A percentile compares a stretch with the other conserved stretches of the same genome.
Conservation (phyloP, 108 stramenopile genomes). For the Aurantiochytrium sp. region DNA sequence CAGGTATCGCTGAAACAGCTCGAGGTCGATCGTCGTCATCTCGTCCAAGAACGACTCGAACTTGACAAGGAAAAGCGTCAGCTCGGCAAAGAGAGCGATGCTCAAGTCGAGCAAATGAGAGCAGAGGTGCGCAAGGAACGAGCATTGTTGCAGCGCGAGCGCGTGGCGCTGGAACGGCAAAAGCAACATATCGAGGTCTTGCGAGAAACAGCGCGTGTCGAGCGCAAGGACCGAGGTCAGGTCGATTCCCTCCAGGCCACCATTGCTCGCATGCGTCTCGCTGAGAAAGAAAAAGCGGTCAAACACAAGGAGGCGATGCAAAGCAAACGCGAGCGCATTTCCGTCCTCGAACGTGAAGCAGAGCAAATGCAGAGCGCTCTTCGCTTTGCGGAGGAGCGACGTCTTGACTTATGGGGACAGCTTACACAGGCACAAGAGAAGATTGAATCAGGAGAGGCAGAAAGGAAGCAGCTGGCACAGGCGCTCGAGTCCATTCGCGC, state of each 20-base stretch:
- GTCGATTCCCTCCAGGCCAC: not conserved
- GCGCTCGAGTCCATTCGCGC: not conserved
- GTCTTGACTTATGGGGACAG: not conserved
- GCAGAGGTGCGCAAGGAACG: not conserved
- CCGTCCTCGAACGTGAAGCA: not conserved
- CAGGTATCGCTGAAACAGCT: not conserved
- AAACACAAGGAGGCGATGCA: conserved; percentile 6
- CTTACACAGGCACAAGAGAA: not conserved
- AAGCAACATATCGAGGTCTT: not conserved
- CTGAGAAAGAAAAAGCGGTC: not conserved
- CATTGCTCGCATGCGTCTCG: not conserved
- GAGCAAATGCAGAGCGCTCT: not conserved
- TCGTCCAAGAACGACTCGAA: not conserved
- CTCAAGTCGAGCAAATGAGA: not conserved
- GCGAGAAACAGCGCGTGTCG: not conserved
- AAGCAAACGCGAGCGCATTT: not conserved
- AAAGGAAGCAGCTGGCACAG: not conserved
- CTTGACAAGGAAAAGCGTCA: not conserved
- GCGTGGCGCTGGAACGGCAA: not conserved
- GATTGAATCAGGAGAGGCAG: not conserved
- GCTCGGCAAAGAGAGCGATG: not conserved
- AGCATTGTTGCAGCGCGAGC: not conserved
- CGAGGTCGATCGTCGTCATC: not conserved
- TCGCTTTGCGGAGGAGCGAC: not conserved
- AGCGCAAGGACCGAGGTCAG: not conserved